These are phyloP conservation scores for Salix brachista DNA, from an alignment of 345 rosid species.

Conservation along the genomic window DNA sequence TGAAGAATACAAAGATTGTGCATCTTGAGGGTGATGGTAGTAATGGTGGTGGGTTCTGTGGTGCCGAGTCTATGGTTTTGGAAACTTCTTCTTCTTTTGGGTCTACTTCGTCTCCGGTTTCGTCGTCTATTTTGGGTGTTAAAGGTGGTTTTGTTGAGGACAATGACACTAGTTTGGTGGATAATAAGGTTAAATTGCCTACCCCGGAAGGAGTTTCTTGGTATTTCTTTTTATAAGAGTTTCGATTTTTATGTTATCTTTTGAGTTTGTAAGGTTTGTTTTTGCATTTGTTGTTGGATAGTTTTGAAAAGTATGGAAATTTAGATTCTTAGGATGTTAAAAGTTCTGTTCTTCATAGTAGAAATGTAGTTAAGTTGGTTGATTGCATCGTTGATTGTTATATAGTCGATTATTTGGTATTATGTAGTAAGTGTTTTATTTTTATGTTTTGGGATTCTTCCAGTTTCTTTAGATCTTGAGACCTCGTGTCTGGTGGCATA, in stretches of 20 bases:
- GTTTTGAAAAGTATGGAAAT: not conserved
- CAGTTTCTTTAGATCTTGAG: no score
- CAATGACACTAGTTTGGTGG: slow-evolving; percentile 19
- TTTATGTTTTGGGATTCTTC: not conserved
- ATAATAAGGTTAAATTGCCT: slow-evolving; percentile 29
- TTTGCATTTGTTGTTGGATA: not conserved
- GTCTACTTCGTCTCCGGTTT: slow-evolving; percentile 65
- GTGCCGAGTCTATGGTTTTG: slow-evolving; percentile 62
- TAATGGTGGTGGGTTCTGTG: slow-evolving; percentile 20
- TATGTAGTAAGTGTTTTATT: not conserved
- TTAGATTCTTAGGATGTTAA: not conserved
- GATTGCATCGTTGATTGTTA: not conserved
- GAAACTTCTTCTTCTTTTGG: slow-evolving; percentile 79
- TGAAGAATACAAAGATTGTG: slow-evolving; percentile 54
- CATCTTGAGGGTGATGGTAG: slow-evolving; percentile 20
- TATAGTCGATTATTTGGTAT: not conserved
- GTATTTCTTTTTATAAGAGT: slow-evolving; percentile 19
- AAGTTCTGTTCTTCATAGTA: not conserved
- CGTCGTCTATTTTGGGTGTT: slow-evolving; percentile 55
- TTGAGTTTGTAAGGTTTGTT: not conserved
- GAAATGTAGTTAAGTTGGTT: not conserved
- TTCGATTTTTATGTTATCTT: not conserved
- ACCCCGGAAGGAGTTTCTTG: slow-evolving; percentile 44
- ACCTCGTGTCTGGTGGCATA: no score
- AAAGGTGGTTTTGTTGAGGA: slow-evolving; percentile 45